These are phyloP conservation scores for Vickermania spadyakhi DNA, from an alignment of 208 protist species.

Conservation along the genomic window DNA sequence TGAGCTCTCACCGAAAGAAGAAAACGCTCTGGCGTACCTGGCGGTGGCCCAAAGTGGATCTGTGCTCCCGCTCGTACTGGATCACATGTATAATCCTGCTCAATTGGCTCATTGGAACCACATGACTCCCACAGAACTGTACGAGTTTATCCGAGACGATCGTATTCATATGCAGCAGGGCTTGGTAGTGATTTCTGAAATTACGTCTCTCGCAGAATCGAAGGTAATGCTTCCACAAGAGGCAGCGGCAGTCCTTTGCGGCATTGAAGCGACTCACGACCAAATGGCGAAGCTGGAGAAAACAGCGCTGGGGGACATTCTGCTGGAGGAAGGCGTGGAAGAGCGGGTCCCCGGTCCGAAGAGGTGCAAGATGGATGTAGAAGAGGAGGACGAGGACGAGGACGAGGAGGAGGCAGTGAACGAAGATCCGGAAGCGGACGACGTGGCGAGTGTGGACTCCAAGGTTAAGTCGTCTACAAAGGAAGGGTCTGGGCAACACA, in stretches of 20 bases:
- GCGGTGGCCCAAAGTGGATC: slow-evolving; percentile 68
- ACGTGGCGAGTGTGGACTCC: not conserved
- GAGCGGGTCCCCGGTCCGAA: not conserved
- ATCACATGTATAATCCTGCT: slow-evolving; percentile 22
- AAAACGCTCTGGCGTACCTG: slow-evolving; percentile 47
- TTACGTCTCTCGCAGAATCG: slow-evolving; percentile 54
- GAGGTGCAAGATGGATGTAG: not conserved
- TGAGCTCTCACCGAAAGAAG: slow-evolving; percentile 34
- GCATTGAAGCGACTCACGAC: slow-evolving; percentile 64
- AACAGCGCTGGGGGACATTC: slow-evolving; percentile 67
- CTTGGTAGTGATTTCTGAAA: slow-evolving; percentile 36
- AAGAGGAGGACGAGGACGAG: not conserved
- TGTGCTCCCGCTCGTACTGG: slow-evolving; percentile 12
- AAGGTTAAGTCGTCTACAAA: slow-evolving; percentile 6
- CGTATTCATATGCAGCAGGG: slow-evolving; percentile 80
- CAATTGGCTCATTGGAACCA: slow-evolving; percentile 41
- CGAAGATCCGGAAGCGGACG: not conserved
- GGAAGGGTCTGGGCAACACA: not conserved
- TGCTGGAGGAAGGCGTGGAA: slow-evolving; percentile 26
- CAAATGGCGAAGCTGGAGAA: slow-evolving; percentile 90
- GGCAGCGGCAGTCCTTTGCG: slow-evolving; percentile 62
- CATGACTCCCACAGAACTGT: slow-evolving; percentile 57
- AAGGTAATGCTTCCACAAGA: slow-evolving; percentile 69
- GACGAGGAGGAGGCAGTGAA: not conserved
- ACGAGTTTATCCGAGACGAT: slow-evolving; percentile 62